Conservation (phyloP, 2,329 filamentous ascomycete genomes). For the Ophiocordyceps camponoti-floridani region DNA sequence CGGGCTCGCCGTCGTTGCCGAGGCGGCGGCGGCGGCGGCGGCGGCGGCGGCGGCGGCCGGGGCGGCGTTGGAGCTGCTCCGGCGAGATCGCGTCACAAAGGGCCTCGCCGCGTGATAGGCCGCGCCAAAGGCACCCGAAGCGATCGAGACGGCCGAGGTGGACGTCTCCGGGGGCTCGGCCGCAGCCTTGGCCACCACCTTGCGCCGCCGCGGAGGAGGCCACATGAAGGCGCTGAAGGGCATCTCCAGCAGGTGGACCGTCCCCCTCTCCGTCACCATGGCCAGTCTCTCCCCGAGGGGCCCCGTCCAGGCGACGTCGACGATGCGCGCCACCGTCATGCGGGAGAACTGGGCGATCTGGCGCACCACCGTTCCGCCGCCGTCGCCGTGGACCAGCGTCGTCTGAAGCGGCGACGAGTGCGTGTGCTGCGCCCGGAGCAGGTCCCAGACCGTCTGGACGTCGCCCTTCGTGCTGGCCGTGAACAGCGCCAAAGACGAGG, state of each 20-base stretch:
- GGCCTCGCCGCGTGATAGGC: conserved; percentile 51
- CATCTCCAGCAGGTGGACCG: conserved; percentile 80
- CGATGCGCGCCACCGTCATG: conserved; percentile 78
- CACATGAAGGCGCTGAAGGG: conserved; percentile 69
- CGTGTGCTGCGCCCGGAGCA: conserved; percentile 47
- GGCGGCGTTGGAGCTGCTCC: conserved; percentile 21
- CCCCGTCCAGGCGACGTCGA: conserved; percentile 77
- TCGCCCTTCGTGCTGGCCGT: conserved; percentile 75
- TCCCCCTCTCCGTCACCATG: conserved; percentile 87
- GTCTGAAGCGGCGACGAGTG: conserved; percentile 42
- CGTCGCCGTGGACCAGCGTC: conserved; percentile 22
- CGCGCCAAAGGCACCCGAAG: conserved; percentile 52
- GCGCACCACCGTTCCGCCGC: conserved; percentile 44
- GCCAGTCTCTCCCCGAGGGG: conserved; percentile 70
- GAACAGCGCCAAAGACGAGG: conserved; percentile 54
- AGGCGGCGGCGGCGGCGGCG: too few species aligned
- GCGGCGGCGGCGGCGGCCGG: not conserved
- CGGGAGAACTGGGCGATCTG: conserved; percentile 79
- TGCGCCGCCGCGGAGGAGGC: conserved; percentile 52
- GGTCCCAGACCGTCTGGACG: conserved; percentile 64
- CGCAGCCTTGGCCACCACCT: conserved; percentile 22
- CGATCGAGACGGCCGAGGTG: conserved; percentile 45
- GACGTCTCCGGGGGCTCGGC: conserved; percentile 29
- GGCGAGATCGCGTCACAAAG: conserved; percentile 35
- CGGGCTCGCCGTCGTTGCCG: too few species aligned